Evolutionary conservation across 805 yeast genomes (phyloP).

Genomic region (Pichia rugopelliculosa): DNA sequence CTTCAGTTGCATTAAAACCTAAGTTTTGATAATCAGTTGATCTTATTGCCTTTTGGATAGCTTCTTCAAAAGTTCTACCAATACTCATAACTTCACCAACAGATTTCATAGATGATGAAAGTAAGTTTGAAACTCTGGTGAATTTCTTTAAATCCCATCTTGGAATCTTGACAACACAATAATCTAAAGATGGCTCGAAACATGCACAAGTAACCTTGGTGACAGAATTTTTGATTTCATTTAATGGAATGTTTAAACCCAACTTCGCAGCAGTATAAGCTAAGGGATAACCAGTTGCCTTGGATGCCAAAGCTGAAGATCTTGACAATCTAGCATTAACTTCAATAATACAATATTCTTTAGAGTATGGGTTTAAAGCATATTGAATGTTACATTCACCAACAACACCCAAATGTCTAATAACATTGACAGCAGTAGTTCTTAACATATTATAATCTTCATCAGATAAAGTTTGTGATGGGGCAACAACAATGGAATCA

Average conservation of each 20-base stretch:
- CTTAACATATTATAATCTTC: conserved; percentile 97
- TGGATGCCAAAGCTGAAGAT: conserved; percentile 98
- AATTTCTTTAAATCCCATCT: conserved; percentile 98
- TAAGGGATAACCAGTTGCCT: conserved; percentile 97
- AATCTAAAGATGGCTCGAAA: conserved; percentile 96
- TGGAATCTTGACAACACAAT: conserved; percentile 95
- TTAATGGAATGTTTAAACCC: conserved; percentile 86
- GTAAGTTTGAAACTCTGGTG: conserved; percentile 79
- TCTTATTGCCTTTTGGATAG: conserved; percentile 95
- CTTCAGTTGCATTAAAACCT: conserved; percentile 82
- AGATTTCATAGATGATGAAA: conserved; percentile 94
- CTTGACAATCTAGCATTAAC: conserved; percentile 96
- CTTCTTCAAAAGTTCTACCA: conserved; percentile 96
- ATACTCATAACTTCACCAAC: conserved; percentile 99
- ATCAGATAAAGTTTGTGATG: conserved; percentile 94
- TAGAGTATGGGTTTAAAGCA: conserved; percentile 87
- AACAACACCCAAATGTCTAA: conserved; percentile 95
- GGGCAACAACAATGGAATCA: conserved; percentile 98
- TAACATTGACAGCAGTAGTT: conserved; percentile 94
- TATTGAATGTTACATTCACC: conserved; percentile 99
- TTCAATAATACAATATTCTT: conserved; percentile 95
- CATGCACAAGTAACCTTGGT: conserved; percentile 92
- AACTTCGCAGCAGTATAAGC: conserved; percentile 98
- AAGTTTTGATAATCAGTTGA: conserved; percentile 92
- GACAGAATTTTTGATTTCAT: conserved; percentile 87